These are phyloP conservation scores for Nicotiana knightiana DNA, from an alignment of 257 asterid species.

Conservation along the genomic window DNA sequence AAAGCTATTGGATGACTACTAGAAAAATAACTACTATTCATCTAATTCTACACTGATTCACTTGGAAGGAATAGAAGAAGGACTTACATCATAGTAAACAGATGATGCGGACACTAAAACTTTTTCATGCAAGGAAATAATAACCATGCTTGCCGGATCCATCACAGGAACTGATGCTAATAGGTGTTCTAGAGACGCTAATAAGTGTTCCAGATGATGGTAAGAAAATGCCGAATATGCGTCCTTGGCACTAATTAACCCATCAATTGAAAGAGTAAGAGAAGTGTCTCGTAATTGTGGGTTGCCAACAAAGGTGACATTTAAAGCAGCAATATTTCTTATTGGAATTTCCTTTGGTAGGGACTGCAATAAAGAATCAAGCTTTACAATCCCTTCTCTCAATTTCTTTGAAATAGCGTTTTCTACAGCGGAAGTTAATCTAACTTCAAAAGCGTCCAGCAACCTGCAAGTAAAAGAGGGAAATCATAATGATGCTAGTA, in stretches of 20 bases:
- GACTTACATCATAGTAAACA: slow-evolving; percentile 70
- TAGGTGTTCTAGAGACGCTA: slow-evolving; percentile 22
- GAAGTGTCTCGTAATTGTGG: slow-evolving; percentile 53
- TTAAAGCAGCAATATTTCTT: slow-evolving; percentile 48
- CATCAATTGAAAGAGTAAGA: slow-evolving; percentile 57
- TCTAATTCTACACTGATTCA: not conserved
- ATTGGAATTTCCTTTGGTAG: slow-evolving; percentile 73
- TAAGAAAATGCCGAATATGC: slow-evolving; percentile 24
- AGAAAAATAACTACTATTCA: not conserved
- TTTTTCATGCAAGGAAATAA: slow-evolving; percentile 60
- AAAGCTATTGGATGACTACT: not conserved
- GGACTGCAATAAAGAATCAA: slow-evolving; percentile 59
- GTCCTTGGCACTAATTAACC: slow-evolving; percentile 49
- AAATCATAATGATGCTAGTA: not conserved
- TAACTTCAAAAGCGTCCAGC: slow-evolving; percentile 64
- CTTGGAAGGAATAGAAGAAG: slow-evolving; percentile 8
- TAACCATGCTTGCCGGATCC: slow-evolving; percentile 58
- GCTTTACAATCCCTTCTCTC: slow-evolving; percentile 40
- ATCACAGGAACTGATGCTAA: slow-evolving; percentile 31
- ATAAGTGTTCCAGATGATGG: slow-evolving; percentile 18
- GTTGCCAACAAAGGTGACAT: slow-evolving; percentile 61
- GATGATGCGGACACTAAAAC: slow-evolving; percentile 68
- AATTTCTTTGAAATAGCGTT: slow-evolving; percentile 58
- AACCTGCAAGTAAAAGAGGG: slow-evolving; percentile 40
- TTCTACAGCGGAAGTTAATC: slow-evolving; percentile 66